Conservation (phyloP, 2,329 filamentous ascomycete genomes). For the Fusarium multiceps region DNA sequence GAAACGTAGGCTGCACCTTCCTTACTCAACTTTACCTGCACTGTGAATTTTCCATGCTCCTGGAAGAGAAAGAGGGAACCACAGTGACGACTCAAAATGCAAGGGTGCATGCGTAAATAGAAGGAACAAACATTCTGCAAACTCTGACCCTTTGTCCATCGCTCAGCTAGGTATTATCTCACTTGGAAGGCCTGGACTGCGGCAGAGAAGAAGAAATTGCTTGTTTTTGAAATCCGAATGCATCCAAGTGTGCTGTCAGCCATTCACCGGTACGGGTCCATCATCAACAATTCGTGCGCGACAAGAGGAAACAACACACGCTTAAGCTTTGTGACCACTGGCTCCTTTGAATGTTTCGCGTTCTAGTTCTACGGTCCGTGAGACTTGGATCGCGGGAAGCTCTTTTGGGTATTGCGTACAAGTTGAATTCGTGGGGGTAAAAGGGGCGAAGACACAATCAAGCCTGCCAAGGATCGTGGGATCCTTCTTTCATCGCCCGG, state of each 20-base stretch:
- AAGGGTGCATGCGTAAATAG: background rate
- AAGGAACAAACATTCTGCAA: background rate
- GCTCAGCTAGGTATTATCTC: too few relatives aligned
- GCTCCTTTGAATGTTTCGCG: background rate
- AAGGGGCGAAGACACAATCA: background rate
- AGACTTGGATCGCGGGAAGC: background rate
- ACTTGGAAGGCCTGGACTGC: too few relatives aligned
- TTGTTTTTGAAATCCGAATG: background rate
- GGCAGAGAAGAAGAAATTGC: background rate
- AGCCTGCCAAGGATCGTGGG: background rate
- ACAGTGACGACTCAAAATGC: background rate
- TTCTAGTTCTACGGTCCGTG: background rate
- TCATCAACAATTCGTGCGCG: background rate
- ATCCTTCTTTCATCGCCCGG: background rate
- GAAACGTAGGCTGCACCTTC: background rate
- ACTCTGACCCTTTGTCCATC: background rate
- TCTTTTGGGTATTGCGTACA: background rate
- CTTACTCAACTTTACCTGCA: too few relatives aligned
- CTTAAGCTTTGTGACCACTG: background rate
- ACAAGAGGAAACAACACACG: background rate
- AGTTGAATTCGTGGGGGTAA: background rate
- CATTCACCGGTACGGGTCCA: background rate
- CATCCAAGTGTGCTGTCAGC: background rate
- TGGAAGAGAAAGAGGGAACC: background rate
- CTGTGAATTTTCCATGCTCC: background rate